phyloP scores from a whole-genome alignment of 2,329 filamentous ascomycete genomes.

The Ophiostoma piceae region DNA sequence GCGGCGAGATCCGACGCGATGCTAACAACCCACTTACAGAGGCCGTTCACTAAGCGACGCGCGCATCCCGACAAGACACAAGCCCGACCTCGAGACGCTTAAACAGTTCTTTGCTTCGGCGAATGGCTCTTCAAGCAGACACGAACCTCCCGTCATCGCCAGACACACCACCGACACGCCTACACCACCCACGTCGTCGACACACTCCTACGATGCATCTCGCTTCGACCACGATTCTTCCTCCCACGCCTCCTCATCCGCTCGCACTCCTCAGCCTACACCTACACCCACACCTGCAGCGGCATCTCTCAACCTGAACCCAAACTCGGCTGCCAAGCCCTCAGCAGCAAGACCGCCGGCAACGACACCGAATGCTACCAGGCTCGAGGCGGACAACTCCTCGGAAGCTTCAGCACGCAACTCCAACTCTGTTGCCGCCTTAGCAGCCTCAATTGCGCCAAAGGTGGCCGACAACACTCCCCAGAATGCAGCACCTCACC shows the following conservation, averaged over 20 bases:
- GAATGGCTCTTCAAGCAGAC: constrained; percentile 29
- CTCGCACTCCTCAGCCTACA: not conserved
- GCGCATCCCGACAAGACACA: constrained; percentile 47
- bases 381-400: not conserved
- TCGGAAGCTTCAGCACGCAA: not conserved
- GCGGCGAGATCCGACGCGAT: constrained; percentile 1
- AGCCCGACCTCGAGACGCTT: constrained; percentile 41
- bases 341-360: not conserved
- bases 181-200: constrained; percentile 10
- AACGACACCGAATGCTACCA: not conserved
- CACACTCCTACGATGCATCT: constrained; percentile 14
- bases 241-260: not conserved
- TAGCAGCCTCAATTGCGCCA: not conserved
- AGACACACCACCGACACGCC: constrained; percentile 18
- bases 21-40: constrained; percentile 35
- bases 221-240: not conserved
- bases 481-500: not conserved
- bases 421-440: not conserved
- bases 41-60: constrained; percentile 48
- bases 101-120: constrained; percentile 36
- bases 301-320: not conserved
- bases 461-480: not conserved
- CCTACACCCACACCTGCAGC: not conserved
- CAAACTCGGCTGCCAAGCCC: not conserved
- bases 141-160: constrained; percentile 16